Percentiles rank a stretch among this genome's conserved stretches.
Evolutionary conservation across 306 rosid genomes (phyloP).

Genomic region (Cyclanthera cordifolia): DNA sequence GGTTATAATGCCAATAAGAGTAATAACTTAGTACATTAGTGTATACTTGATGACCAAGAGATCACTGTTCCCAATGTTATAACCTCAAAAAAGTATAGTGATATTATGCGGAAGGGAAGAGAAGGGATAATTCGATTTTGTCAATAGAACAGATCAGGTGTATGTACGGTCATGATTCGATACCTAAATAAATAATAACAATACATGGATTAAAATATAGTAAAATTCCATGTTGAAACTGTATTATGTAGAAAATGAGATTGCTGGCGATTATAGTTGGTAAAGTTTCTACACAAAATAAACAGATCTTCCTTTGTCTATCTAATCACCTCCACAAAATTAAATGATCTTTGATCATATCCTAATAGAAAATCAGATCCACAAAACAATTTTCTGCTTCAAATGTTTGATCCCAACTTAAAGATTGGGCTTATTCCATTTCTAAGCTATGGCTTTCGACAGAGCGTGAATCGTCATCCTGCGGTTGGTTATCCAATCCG

Average conservation of each 20-base stretch:
- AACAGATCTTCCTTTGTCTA: background rate
- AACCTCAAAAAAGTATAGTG: no score
- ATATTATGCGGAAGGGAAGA: no score
- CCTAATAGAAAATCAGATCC: background rate
- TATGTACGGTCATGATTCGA: no score
- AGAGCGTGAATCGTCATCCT: background rate
- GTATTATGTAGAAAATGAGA: background rate
- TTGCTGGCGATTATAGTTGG: background rate
- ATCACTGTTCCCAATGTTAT: no score
- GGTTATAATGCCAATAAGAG: no score
- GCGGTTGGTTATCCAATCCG: background rate
- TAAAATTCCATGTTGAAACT: background rate
- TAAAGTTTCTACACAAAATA: background rate
- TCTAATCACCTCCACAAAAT: background rate
- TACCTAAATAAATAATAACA: background rate
- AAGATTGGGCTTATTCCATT: background rate
- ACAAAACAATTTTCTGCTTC: background rate
- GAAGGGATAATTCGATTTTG: no score
- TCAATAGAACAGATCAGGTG: no score
- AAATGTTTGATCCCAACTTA: background rate
- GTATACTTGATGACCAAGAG: no score
- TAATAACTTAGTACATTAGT: no score
- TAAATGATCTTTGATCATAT: background rate
- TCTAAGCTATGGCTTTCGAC: background rate
- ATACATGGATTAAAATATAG: background rate